Conservation (phyloP, 352 stramenopile genomes). For the Globisporangium rhizosaccharum region DNA sequence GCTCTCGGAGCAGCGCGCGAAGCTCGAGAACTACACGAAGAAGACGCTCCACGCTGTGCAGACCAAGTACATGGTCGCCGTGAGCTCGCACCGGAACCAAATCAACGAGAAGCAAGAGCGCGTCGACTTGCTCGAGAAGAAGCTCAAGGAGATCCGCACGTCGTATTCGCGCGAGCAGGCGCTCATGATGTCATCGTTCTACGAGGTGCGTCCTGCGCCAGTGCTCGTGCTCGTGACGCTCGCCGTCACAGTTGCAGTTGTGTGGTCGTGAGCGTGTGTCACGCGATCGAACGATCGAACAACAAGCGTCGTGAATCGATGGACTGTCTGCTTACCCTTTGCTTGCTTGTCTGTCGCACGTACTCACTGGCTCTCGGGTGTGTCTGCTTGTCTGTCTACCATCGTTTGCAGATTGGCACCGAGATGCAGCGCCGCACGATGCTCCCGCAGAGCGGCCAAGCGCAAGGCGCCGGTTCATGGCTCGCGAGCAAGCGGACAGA, state of each 20-base stretch:
- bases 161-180: slow-evolving; percentile 82
- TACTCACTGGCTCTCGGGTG: neutral
- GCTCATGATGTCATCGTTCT: slow-evolving; percentile 88
- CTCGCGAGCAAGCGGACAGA: slow-evolving; percentile 82
- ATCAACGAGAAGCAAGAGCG: slow-evolving; percentile 83
- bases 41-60: slow-evolving; percentile 89
- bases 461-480: slow-evolving; percentile 57
- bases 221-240: too few species aligned
- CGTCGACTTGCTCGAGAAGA: slow-evolving; percentile 82
- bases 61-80: slow-evolving; percentile 88
- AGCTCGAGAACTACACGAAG: slow-evolving; percentile 89
- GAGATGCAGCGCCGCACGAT: slow-evolving; percentile 87
- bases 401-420: slow-evolving; percentile 63
- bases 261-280: too few species aligned
- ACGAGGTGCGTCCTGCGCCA: slow-evolving; percentile 44
- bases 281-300: too few species aligned
- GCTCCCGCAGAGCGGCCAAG: slow-evolving; percentile 62
- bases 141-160: slow-evolving; percentile 74
- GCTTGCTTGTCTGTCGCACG: neutral
- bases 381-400: neutral
- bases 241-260: too few species aligned
- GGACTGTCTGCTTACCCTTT: too few species aligned
- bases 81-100: slow-evolving; percentile 86
- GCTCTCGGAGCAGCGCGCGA: slow-evolving; percentile 76
- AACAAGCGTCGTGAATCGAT: too few species aligned